Evolutionary conservation across 2,329 filamentous ascomycete genomes (phyloP), one percentile per base, ranked within the genome.

Genomic region (Monascus ruber): DNA sequence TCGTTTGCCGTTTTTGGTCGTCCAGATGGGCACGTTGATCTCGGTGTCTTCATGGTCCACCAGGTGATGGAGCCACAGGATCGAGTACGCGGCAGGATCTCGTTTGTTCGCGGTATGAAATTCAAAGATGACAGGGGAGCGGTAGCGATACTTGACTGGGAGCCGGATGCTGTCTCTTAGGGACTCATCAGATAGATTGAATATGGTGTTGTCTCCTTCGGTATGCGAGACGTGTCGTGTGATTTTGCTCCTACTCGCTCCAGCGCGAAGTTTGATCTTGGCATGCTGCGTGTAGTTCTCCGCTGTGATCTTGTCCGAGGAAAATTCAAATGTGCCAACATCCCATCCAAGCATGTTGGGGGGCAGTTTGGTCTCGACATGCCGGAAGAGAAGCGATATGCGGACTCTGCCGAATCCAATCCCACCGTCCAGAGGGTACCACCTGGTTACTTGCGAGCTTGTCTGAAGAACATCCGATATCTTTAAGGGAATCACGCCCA

Each of bases 351-450:
- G 74, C 62, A 94, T 83, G 32, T 79, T 68, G 0, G 83, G 83
- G n/a, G 88, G 88, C 1, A 96, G 71, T 34, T 79, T 79, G 38
- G 89, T 82, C 59, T 94, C 88, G 33, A 95, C 77, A 26, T 85
- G 88, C 26, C 89, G 81, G 75, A 95, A 94, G 3, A 96, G 73
- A 3, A 96, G 64, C 1, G 86, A 94, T 48, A 98, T 83, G 32
- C 88, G 81, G 43, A 94, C 74, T 5, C 89, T 82, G 31, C 91
- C 91, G 47, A 91, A 96, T 1, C 91, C 85, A 46, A 96, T 81
- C 7, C 91, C 91, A 24, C 89, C 91, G 55, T 94, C 88, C 0
- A 98, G 73, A n/a, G 91, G 89, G 58, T 95, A 96, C 87, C 88
- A 95, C 43, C 87, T 72, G 2, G 87, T 93, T 39, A 81, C 74